phyloP scores from a whole-genome alignment of 495 filamentous ascomycete genomes.

The Penicillium antarcticum region DNA sequence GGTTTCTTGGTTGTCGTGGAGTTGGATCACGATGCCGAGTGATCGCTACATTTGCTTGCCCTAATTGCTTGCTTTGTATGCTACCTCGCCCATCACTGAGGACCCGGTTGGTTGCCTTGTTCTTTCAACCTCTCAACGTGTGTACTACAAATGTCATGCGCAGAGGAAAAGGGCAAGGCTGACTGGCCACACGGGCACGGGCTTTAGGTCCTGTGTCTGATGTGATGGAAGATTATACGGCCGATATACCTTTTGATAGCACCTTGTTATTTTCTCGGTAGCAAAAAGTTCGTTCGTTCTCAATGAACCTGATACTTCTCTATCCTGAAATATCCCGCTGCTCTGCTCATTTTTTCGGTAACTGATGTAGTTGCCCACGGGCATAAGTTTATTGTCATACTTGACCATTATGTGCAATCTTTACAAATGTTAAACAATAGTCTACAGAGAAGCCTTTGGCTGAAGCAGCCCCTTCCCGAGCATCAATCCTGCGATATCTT shows the following conservation, averaged over 20 bases:
- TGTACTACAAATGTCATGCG: slow-evolving; percentile 4
- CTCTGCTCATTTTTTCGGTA: not conserved
- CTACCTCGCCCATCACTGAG: slow-evolving; percentile 13
- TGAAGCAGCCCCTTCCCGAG: slow-evolving; percentile 23
- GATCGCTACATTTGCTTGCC: slow-evolving; percentile 16
- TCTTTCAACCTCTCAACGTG: slow-evolving; percentile 3
- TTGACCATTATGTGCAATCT: not conserved
- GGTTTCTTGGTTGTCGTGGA: slow-evolving; percentile 22
- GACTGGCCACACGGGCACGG: slow-evolving; percentile 15
- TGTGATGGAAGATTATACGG: slow-evolving; percentile 29
- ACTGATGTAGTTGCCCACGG: too few species aligned
- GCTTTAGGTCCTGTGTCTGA: slow-evolving; percentile 18
- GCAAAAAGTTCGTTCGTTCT: slow-evolving; percentile 32
- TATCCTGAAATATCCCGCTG: not conserved
- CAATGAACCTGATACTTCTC: slow-evolving; percentile 12
- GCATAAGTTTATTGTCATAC: not conserved
- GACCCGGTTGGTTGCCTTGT: slow-evolving; percentile 7
- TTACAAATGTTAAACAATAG: not conserved
- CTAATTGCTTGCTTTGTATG: slow-evolving; percentile 11
- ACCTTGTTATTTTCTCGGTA: slow-evolving; percentile 29
- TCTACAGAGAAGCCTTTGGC: slow-evolving; percentile 28
- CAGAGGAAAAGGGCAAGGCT: slow-evolving; percentile 6
- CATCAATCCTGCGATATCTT: slow-evolving; percentile 35
- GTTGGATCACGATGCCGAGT: slow-evolving; percentile 24
- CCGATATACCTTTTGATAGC: slow-evolving; percentile 32